Evolutionary conservation across 1,139 yeast genomes (phyloP).

Genomic region (Debaryomyces sp.): DNA sequence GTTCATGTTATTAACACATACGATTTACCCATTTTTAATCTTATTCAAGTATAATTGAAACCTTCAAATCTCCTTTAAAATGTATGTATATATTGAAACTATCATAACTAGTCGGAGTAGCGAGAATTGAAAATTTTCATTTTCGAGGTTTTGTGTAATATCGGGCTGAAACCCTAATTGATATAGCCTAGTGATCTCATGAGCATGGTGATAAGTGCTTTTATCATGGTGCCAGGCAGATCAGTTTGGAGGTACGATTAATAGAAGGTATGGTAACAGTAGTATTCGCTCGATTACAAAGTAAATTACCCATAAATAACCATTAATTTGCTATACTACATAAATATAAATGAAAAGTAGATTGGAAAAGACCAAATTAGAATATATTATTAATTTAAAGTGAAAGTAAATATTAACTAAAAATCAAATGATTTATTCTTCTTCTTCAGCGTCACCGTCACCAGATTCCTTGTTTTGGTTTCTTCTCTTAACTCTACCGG

Average conservation of each 20-base stretch:
- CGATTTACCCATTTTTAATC: slow-evolving; percentile 79
- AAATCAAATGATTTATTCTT: slow-evolving; percentile 45
- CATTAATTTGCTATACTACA: slow-evolving; percentile 13
- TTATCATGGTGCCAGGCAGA: not conserved
- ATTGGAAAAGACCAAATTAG: slow-evolving; percentile 11
- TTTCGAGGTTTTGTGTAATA: slow-evolving; percentile 8
- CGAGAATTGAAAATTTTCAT: slow-evolving; percentile 11
- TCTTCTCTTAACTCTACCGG: slow-evolving; percentile 99
- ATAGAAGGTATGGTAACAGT: not conserved
- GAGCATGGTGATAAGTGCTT: not conserved
- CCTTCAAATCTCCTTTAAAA: not conserved
- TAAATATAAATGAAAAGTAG: slow-evolving; percentile 7
- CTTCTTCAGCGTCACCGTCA: slow-evolving; percentile 68
- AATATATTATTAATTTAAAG: slow-evolving; percentile 1
- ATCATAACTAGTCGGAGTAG: not conserved
- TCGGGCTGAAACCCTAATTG: slow-evolving; percentile 19
- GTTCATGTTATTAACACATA: slow-evolving; percentile 39
- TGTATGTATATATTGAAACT: slow-evolving; percentile 3
- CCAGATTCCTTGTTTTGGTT: slow-evolving; percentile 69
- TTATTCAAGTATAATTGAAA: slow-evolving; percentile 13
- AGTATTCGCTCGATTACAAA: not conserved
- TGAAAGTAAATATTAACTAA: slow-evolving; percentile 8
- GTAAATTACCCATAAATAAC: slow-evolving; percentile 1
- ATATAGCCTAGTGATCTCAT: not conserved
- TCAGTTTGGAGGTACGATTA: not conserved